Evolutionary conservation across 2,329 filamentous ascomycete species (phyloP).

Genomic region (Metarhizium rileyi): DNA sequence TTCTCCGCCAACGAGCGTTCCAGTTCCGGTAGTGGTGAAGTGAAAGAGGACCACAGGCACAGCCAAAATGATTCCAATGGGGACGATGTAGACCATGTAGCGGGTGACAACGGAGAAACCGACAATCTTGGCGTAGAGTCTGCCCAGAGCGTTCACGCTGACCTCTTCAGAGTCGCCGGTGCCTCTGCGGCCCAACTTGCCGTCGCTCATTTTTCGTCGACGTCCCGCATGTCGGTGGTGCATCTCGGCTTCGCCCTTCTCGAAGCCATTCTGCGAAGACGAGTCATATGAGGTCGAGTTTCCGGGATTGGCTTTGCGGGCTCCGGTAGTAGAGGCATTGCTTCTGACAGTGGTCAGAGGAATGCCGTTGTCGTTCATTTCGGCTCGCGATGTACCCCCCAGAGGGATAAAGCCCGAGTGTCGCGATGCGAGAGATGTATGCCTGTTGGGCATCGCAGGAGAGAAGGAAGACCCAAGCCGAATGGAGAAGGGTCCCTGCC

Average conservation of each 20-base stretch:
- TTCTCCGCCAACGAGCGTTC: not conserved
- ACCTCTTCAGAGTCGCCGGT: slow-evolving; percentile 41
- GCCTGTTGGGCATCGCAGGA: slow-evolving; percentile 11
- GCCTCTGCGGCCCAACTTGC: slow-evolving; percentile 28
- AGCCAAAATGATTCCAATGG: slow-evolving; percentile 51
- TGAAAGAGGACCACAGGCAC: slow-evolving; percentile 50
- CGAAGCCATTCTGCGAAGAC: slow-evolving; percentile 24
- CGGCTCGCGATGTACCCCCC: slow-evolving; percentile 20
- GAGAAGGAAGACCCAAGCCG: not conserved
- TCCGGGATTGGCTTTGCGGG: slow-evolving; percentile 32
- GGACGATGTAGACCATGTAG: slow-evolving; percentile 59
- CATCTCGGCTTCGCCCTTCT: slow-evolving; percentile 33
- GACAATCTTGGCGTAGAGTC: slow-evolving; percentile 54
- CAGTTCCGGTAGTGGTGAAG: slow-evolving; percentile 17
- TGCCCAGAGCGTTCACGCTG: slow-evolving; percentile 55
- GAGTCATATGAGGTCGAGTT: slow-evolving; percentile 25
- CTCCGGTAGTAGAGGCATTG: slow-evolving; percentile 43
- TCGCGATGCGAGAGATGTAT: slow-evolving; percentile 12
- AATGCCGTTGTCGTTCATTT: slow-evolving; percentile 35
- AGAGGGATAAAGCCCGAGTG: slow-evolving; percentile 34
- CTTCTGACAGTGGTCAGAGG: slow-evolving; percentile 47
- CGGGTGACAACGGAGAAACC: slow-evolving; percentile 53
- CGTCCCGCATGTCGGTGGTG: slow-evolving; percentile 31
- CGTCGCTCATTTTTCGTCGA: slow-evolving; percentile 36
- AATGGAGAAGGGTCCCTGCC: not conserved